A percentile compares a stretch with the other conserved stretches of the same genome.
Evolutionary conservation across 371 early-diverging fungal species (phyloP).

Genomic region (Mucor plumbeus): DNA sequence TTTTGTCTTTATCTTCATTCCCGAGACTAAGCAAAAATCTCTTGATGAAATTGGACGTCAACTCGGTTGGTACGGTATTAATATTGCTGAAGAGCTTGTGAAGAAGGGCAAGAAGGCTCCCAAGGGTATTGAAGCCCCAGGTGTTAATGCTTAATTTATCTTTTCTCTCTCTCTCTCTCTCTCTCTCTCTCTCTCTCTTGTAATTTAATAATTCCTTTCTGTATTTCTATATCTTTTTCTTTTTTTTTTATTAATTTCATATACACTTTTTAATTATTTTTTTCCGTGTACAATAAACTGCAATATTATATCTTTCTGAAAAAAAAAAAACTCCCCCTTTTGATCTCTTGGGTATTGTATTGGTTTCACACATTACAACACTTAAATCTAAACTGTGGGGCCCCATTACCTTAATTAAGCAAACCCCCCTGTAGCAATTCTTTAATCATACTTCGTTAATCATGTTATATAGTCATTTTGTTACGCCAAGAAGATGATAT

Average conservation of each 20-base stretch:
- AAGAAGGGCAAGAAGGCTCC: slow-evolving; percentile 43
- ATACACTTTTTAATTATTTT: neutral
- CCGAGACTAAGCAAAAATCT: slow-evolving; percentile 79
- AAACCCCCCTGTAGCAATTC: too few species aligned
- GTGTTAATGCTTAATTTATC: slow-evolving; percentile 32
- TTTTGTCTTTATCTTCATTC: slow-evolving; percentile 71
- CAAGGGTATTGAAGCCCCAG: slow-evolving; percentile 45
- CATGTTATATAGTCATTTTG: neutral
- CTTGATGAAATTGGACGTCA: slow-evolving; percentile 67
- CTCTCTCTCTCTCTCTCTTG: too few species aligned
- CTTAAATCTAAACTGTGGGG: neutral
- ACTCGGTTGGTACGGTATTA: slow-evolving; percentile 48
- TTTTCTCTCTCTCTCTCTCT: neutral
- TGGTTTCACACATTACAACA: neutral
- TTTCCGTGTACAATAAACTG: slow-evolving; percentile 3
- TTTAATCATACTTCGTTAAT: too few species aligned
- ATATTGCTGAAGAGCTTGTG: slow-evolving; percentile 20
- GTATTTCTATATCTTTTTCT: slow-evolving; percentile 1
- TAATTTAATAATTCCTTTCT: neutral
- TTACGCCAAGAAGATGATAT: neutral
- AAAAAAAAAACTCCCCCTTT: neutral
- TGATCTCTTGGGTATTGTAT: neutral
- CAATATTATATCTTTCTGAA: neutral
- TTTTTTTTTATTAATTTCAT: neutral
- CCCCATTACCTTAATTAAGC: neutral